Base-by-base conservation (phyloP, 2,329 filamentous ascomycete genomes). In the Aspergillus fumigatiaffinis region DNA sequence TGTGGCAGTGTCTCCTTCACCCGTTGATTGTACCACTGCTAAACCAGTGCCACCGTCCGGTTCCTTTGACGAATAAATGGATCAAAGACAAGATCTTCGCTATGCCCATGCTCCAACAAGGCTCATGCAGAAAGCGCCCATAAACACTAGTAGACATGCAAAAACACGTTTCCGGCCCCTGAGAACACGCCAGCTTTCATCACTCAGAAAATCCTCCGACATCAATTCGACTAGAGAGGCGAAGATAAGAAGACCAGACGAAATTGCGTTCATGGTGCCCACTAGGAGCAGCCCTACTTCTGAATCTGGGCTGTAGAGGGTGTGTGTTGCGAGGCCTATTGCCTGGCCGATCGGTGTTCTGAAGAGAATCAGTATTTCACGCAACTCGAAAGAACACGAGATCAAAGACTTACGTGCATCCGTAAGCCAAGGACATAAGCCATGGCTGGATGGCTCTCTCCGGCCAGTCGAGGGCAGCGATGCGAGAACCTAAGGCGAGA, bases 221-320 rank as follows among this genome's bases (percentile, higher is more conserved):
- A 93, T 80, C 17, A 93, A 76, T 73, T 93, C 89, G 0, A 93
- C 89, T 23, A 93, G 75, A 0, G 88, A 89, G 0, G 90, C 89
- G 66, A 91, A 93, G 6, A 92, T 79, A 38, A 93, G 73, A 42
- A 93, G 77, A 0, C 90, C 90, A n/a, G 87, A 85, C 0, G 87
- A 91, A 41, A 93, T 87, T 51, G 88, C 89, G 64, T 93, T 92
- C 88, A 92, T 92, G 64, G 89, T 83, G 14, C 90, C 90, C 1
- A 92, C 89, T 69, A 92, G 84, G 12, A 93, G 77, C 32, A 93
- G 76, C 0, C 90, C 89, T 0, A 85, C 83, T 71, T 90, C 84
- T 59, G 87, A 89, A 67, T 84, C 80, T 0, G 90, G 89, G 61
- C 89, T 87, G 73, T 92, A 93, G 61, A 91, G 78, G 12, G 83